Conservation (phyloP, 179 eudicot species). For the Heliamphora ciliata region DNA sequence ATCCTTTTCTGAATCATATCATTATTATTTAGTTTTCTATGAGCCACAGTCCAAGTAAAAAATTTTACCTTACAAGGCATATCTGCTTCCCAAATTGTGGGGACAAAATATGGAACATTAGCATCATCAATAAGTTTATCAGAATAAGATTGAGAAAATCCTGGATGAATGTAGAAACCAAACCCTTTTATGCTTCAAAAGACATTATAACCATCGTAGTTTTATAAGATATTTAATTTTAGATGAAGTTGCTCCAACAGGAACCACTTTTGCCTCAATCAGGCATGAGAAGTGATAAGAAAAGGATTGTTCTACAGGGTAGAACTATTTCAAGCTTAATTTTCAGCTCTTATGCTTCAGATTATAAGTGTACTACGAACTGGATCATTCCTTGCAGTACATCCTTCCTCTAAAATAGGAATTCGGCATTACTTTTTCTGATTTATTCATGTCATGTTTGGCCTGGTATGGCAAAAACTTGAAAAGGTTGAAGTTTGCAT, state of each 20-base stretch:
- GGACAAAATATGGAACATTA: too few species aligned
- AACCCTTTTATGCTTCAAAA: not conserved
- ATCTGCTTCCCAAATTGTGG: too few species aligned
- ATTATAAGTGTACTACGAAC: not conserved
- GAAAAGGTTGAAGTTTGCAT: too few species aligned
- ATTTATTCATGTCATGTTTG: not conserved
- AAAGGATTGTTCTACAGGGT: not conserved
- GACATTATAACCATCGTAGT: not conserved
- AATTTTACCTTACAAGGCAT: too few species aligned
- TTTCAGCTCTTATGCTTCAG: not conserved
- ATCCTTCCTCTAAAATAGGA: not conserved
- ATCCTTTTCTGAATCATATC: too few species aligned
- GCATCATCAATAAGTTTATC: too few species aligned
- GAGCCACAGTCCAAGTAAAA: too few species aligned
- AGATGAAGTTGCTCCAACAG: slow-evolving; percentile 1
- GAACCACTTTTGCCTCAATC: not conserved
- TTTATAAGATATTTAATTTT: not conserved
- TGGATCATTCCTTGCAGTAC: not conserved
- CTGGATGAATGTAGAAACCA: too few species aligned
- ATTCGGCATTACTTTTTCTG: not conserved
- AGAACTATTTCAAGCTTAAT: not conserved
- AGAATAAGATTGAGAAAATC: too few species aligned
- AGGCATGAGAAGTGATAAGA: not conserved
- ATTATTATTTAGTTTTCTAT: too few species aligned
- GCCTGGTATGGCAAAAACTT: too few species aligned